These are phyloP conservation scores for Hymenoscyphus occultus DNA, from an alignment of 2,329 filamentous ascomycete species.

Conservation along the genomic window DNA sequence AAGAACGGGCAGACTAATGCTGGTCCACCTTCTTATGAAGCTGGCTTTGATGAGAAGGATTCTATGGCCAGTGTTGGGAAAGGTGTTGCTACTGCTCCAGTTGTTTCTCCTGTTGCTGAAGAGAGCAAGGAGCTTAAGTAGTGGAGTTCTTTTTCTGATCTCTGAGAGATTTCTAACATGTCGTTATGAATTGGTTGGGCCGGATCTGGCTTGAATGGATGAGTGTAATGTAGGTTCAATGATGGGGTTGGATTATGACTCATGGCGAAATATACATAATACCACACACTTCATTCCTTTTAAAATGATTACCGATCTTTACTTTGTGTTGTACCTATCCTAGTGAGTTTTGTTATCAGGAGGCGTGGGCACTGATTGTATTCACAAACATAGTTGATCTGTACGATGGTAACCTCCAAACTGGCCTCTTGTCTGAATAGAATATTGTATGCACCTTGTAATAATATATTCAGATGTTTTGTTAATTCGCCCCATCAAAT, in stretches of 20 bases:
- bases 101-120: background rate
- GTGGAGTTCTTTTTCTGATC: background rate
- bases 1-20: background rate
- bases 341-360: background rate
- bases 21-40: background rate
- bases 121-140: constrained; percentile 1
- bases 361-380: no score
- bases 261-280: background rate
- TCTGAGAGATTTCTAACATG: background rate
- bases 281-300: background rate
- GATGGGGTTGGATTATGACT: background rate
- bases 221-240: constrained; percentile 1
- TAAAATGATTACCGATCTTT: background rate
- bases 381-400: no score
- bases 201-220: background rate
- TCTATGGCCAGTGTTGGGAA: background rate
- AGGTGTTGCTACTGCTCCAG: background rate
- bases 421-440: no score
- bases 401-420: no score
- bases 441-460: no score
- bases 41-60: constrained; percentile 3
- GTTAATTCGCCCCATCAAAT: no score
- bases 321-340: background rate
- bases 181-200: background rate
- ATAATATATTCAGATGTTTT: no score